phyloP scores from a whole-genome alignment of 805 yeast genomes.

The Komagataella mondaviorum region DNA sequence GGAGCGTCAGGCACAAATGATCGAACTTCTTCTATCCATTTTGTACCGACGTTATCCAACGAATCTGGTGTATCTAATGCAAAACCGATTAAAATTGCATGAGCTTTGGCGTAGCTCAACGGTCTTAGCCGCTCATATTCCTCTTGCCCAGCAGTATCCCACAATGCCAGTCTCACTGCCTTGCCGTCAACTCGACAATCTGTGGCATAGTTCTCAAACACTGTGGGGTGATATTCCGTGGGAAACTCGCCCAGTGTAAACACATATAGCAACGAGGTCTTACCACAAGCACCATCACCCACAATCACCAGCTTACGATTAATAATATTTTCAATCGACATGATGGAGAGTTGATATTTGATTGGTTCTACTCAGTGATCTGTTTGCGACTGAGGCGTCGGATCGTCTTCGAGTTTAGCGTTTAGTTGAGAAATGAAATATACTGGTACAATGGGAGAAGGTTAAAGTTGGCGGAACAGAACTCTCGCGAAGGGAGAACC shows the following conservation, averaged over 20 bases:
- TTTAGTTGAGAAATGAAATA: background rate
- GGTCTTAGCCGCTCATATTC: constrained; percentile 88
- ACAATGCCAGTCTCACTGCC: constrained; percentile 72
- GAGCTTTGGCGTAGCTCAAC: constrained; percentile 75
- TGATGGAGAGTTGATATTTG: background rate
- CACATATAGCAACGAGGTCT: constrained; percentile 80
- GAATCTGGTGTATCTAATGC: constrained; percentile 81
- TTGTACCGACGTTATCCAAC: constrained; percentile 63
- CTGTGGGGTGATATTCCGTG: constrained; percentile 86
- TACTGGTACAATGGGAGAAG: background rate
- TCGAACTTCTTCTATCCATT: constrained; percentile 80
- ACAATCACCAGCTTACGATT: constrained; percentile 77
- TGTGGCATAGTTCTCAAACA: constrained; percentile 87
- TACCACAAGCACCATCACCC: constrained; percentile 94
- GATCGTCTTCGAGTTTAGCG: background rate
- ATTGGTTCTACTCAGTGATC: background rate
- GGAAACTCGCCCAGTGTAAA: constrained; percentile 91
- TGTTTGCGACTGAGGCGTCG: background rate
- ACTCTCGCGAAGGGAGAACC: background rate
- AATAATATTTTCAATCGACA: constrained; percentile 17
- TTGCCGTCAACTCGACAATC: constrained; percentile 92
- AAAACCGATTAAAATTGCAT: constrained; percentile 75
- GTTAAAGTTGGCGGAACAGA: background rate
- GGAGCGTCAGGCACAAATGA: constrained; percentile 77
- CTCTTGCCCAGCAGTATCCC: constrained; percentile 98